phyloP scores from a whole-genome alignment of 2,329 filamentous ascomycete genomes.

The Coleophoma cylindrospora region DNA sequence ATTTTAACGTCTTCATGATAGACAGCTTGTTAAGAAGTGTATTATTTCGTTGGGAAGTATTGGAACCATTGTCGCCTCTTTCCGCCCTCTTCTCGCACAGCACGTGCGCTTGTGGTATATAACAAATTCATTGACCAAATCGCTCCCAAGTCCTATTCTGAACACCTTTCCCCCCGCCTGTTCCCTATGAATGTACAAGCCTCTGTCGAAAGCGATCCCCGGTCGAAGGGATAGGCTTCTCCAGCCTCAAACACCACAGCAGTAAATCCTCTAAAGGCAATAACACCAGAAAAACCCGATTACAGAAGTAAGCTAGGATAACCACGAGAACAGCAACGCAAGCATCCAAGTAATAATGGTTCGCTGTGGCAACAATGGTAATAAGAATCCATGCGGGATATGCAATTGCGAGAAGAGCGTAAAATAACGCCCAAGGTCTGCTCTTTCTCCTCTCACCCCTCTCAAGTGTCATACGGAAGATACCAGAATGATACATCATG shows the following conservation, averaged over 20 bases:
- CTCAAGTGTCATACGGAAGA: conserved; percentile 31
- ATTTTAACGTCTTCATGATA: too few relatives aligned
- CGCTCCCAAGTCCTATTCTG: too few relatives aligned
- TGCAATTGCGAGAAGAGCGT: conserved; percentile 33
- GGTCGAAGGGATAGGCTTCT: conserved; percentile 45
- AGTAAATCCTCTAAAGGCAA: conserved; percentile 44
- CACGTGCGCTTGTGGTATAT: too few relatives aligned
- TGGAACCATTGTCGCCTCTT: too few relatives aligned
- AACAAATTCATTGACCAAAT: too few relatives aligned
- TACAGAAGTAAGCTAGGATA: conserved; percentile 38
- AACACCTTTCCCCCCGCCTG: too few relatives aligned
- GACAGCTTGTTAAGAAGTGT: too few relatives aligned
- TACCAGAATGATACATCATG: conserved; percentile 46
- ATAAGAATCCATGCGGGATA: conserved; percentile 42
- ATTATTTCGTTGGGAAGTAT: too few relatives aligned
- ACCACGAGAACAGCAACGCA: conserved; percentile 40
- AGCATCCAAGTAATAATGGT: conserved; percentile 50
- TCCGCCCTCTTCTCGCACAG: too few relatives aligned
- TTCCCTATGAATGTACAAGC: background rate
- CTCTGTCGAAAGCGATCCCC: conserved; percentile 27
- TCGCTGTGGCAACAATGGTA: conserved; percentile 48
- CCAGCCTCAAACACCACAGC: conserved; percentile 38
- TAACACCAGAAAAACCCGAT: conserved; percentile 42
- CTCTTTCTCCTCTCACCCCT: conserved; percentile 35
- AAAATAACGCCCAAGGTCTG: conserved; percentile 37